Evolutionary conservation across 176 grass and related monocot genomes (phyloP).

Genomic region (Pontederia crassipes): DNA sequence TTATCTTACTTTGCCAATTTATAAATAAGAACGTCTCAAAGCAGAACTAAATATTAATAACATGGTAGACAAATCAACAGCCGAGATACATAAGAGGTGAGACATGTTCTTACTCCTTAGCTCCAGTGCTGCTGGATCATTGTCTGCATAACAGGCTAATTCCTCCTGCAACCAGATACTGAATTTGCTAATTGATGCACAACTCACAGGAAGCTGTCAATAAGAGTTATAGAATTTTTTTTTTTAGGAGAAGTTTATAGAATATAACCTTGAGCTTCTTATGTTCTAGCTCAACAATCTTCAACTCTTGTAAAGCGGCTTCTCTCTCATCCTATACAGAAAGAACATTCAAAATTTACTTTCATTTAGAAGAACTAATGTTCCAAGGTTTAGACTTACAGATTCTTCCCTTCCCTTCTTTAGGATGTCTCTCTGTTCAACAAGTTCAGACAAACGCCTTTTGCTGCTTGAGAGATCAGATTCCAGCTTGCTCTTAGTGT

Average conservation of each 20-base stretch:
- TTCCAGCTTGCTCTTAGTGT: slow-evolving; percentile 58
- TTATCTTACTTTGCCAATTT: not conserved
- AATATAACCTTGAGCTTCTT: slow-evolving; percentile 61
- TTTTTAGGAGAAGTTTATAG: not conserved
- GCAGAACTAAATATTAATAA: not conserved
- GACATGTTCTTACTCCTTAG: slow-evolving; percentile 59
- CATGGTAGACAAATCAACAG: not conserved
- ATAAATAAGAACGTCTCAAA: not conserved
- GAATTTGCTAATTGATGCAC: not conserved
- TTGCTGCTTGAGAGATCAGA: slow-evolving; percentile 66
- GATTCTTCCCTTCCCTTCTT: slow-evolving; percentile 91
- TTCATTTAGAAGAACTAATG: not conserved
- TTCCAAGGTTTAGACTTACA: slow-evolving; percentile 31
- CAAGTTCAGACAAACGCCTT: slow-evolving; percentile 55
- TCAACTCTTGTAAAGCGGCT: slow-evolving; percentile 53
- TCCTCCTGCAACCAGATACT: slow-evolving; percentile 49
- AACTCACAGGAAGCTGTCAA: slow-evolving; percentile 8
- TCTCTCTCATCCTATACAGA: slow-evolving; percentile 70
- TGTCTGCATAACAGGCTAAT: slow-evolving; percentile 68
- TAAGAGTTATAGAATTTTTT: not conserved
- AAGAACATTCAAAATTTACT: not conserved
- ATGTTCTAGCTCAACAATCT: slow-evolving; percentile 56
- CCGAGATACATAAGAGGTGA: slow-evolving; percentile 8
- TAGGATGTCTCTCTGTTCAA: slow-evolving; percentile 73
- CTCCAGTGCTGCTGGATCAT: slow-evolving; percentile 81